Evolutionary conservation across 1,139 yeast genomes (phyloP), one percentile per base, ranked within the genome.

Genomic region (Blastobotrys indianensis): DNA sequence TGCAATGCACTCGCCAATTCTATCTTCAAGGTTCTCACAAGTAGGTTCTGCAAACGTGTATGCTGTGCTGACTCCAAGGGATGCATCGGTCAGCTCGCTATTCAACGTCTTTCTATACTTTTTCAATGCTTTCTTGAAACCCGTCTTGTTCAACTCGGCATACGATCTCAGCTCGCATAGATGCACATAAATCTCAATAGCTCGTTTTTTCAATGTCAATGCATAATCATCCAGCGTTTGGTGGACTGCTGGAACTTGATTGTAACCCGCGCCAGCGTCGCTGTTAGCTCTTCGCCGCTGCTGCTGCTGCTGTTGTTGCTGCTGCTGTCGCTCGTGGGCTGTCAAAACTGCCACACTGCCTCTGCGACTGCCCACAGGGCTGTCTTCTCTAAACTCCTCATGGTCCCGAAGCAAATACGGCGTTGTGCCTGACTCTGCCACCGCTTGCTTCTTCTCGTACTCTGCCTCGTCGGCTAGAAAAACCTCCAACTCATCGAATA

Each of bases 71-170:
- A 45, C 20, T 15, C 55, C 51, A 32, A 68, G 58, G 9, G 51
- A 52, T 31, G 56, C 63, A 42, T 58, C 65, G 50, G 74, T 80
- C 48, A 85, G 68, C 33, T 75, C 64, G 39, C 85, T 77, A 51
- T 76, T 76, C 56, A 88, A 71, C 15, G 85, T 81, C 62, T 90
- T 90, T 66, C 90, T 96, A 63, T 85, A 90, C 68, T 90, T 90
- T 63, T 90, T 90, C 55, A 88, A 73, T 42, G 88, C 90, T 66
- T 90, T 90, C 39, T 85, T 76, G 66, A 90, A 86, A 5, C 97
- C 97, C 31, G 94, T 85, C 54, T 75, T 76, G 70, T 90, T 90
- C 56, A 90, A 72, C 59, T 87, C 95, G 45, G 85, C 73, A 62
- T 70, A 90, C 10, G 94, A 85, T 58, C 84, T 81, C 56, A 90